A percentile compares a stretch with the other conserved stretches of the same genome.
phyloP scores from a whole-genome alignment of 176 grass and related monocot genomes.

The Pharus latifolius region DNA sequence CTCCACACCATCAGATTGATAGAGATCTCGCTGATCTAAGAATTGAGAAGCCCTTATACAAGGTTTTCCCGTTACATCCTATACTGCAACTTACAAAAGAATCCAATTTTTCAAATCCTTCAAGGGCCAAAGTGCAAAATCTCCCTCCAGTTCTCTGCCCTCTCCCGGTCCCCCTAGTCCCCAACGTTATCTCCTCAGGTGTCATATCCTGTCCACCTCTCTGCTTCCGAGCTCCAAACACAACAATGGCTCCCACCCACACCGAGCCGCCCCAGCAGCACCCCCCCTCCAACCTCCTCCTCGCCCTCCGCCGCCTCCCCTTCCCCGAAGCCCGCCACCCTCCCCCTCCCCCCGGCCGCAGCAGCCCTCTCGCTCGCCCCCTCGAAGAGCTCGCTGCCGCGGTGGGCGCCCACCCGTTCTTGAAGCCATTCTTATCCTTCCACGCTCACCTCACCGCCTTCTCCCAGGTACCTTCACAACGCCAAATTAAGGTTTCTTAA shows the following conservation, averaged over 20 bases:
- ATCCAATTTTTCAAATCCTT: neutral
- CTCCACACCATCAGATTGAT: too few relatives aligned
- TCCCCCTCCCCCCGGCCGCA: neutral
- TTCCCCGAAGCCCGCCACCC: constrained; percentile 11
- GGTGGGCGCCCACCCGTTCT: constrained; percentile 48
- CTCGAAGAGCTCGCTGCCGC: constrained; percentile 48
- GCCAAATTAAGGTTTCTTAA: too few relatives aligned
- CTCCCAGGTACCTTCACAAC: constrained; percentile 81
- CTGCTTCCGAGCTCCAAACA: neutral
- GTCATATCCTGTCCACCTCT: constrained; percentile 2
- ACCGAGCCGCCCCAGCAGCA: constrained; percentile 23
- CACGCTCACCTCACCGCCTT: constrained; percentile 54
- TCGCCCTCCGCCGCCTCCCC: constrained; percentile 36
- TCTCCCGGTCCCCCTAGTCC: neutral
- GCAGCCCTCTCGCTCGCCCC: constrained; percentile 31
- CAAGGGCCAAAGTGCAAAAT: neutral
- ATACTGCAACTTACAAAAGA: too few relatives aligned
- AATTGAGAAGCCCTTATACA: too few relatives aligned
- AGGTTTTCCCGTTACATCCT: too few relatives aligned
- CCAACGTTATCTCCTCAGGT: constrained; percentile 24
- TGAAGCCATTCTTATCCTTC: constrained; percentile 48
- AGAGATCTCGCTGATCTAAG: too few relatives aligned
- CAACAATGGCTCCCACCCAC: constrained; percentile 25
- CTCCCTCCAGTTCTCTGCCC: too few relatives aligned
- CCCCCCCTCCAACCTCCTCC: constrained; percentile 43